These are phyloP conservation scores for Kurtzmaniella natalensis DNA, from an alignment of 1,139 yeast species.

Conservation along the genomic window DNA sequence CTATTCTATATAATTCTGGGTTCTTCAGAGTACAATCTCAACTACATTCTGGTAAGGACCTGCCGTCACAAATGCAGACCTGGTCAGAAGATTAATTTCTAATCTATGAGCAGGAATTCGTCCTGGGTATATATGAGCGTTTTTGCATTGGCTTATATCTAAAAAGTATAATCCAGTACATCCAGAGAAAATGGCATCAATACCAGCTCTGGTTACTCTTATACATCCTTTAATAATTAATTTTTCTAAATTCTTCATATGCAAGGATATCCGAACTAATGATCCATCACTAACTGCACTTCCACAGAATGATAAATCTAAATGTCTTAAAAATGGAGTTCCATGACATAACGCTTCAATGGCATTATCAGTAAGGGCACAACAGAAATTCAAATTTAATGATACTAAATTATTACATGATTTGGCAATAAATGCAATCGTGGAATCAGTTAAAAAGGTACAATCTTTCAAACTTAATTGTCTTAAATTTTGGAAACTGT, in stretches of 20 bases:
- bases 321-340: constrained; percentile 48
- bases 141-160: constrained; percentile 67
- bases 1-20: no score
- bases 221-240: constrained; percentile 64
- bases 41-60: constrained; percentile 51
- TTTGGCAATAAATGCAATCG: constrained; percentile 58
- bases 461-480: constrained; percentile 63
- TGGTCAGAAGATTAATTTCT: constrained; percentile 46
- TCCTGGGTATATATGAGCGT: constrained; percentile 56
- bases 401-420: constrained; percentile 55
- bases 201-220: constrained; percentile 71
- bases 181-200: constrained; percentile 59
- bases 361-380: constrained; percentile 67
- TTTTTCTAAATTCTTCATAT: constrained; percentile 41
- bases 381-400: constrained; percentile 66
- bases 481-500: constrained; percentile 49
- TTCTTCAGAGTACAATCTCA: constrained; percentile 43
- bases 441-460: constrained; percentile 63
- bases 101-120: constrained; percentile 52
- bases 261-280: constrained; percentile 56
- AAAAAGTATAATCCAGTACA: constrained; percentile 49
- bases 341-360: constrained; percentile 63
- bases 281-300: constrained; percentile 75
- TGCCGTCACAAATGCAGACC: constrained; percentile 56
- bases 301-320: constrained; percentile 72